Conservation (phyloP, 768 basidiomycete species). For the Hygrocybe coccinea region DNA sequence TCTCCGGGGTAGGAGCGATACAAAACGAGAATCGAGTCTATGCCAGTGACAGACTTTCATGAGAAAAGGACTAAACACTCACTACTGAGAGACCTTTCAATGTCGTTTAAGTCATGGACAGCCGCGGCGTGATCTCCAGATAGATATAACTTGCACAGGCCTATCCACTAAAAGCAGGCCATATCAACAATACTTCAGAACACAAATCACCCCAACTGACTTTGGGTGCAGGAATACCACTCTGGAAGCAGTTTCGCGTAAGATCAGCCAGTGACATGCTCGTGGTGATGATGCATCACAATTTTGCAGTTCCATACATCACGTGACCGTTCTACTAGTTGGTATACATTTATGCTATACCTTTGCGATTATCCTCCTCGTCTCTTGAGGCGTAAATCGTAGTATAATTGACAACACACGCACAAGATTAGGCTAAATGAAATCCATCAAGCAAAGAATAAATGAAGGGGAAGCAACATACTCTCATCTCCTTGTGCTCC, state of each 20-base stretch:
- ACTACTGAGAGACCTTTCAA: conserved; percentile 64
- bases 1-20: conserved; percentile 69
- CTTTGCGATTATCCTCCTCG: conserved; percentile 82
- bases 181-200: neutral
- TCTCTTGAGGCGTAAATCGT: conserved; percentile 93
- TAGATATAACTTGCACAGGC: conserved; percentile 57
- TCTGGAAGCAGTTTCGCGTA: conserved; percentile 70
- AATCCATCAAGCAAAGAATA: conserved; percentile 3
- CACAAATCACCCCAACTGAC: conserved; percentile 33
- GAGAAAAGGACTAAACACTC: conserved; percentile 20
- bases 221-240: conserved; percentile 59
- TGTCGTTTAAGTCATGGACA: conserved; percentile 27
- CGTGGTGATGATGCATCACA: neutral
- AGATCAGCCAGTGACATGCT: conserved; percentile 64
- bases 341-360: no score
- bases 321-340: neutral
- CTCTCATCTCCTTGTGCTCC: conserved; percentile 98
- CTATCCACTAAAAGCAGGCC: conserved; percentile 53
- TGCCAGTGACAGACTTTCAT: neutral
- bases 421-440: conserved; percentile 73
- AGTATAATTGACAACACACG: conserved; percentile 88
- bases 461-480: conserved; percentile 36
- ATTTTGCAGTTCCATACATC: no score
- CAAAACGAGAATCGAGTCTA: conserved; percentile 67
- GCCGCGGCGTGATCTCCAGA: conserved; percentile 37